phyloP scores from a whole-genome alignment of 257 asterid species.

The Rauvolfia tetraphylla region DNA sequence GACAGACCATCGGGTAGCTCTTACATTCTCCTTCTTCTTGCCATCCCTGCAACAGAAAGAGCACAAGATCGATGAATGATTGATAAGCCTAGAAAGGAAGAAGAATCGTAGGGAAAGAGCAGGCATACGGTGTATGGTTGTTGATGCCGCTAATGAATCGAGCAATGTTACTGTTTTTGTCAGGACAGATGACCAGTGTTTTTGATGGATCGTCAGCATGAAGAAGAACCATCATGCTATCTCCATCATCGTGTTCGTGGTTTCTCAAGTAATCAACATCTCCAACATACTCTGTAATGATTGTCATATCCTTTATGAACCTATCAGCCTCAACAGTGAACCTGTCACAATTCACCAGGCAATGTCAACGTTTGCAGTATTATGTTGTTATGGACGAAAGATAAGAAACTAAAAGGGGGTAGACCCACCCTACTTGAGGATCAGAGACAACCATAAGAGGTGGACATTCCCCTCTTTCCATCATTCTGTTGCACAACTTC shows the following conservation, averaged over 20 bases:
- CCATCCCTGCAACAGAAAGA: conserved; percentile 53
- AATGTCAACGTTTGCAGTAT: neutral
- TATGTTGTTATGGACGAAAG: neutral
- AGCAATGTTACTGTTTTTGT: conserved; percentile 80
- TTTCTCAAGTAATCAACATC: conserved; percentile 78
- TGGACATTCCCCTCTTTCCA: conserved; percentile 89
- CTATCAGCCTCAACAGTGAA: conserved; percentile 94
- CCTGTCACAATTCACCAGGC: conserved; percentile 33
- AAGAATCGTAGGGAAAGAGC: neutral
- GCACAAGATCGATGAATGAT: neutral
- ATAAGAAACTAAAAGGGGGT: neutral
- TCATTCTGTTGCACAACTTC: conserved; percentile 72
- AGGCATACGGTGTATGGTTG: conserved; percentile 71
- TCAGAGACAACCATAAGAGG: conserved; percentile 86
- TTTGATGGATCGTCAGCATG: conserved; percentile 56
- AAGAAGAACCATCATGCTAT: conserved; percentile 96
- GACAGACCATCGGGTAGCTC: conserved; percentile 73
- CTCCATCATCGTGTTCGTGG: conserved; percentile 74
- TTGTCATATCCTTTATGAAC: conserved; percentile 65
- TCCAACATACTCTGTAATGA: conserved; percentile 91
- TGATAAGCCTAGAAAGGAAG: neutral
- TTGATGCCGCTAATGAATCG: conserved; percentile 92
- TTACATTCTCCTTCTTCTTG: conserved; percentile 83
- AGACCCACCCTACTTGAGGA: conserved; percentile 71
- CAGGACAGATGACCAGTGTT: conserved; percentile 84